A percentile compares a stretch with the other conserved stretches of the same genome.
Evolutionary conservation across 2,329 filamentous ascomycete genomes (phyloP).

Genomic region (Ophiostoma sp.): DNA sequence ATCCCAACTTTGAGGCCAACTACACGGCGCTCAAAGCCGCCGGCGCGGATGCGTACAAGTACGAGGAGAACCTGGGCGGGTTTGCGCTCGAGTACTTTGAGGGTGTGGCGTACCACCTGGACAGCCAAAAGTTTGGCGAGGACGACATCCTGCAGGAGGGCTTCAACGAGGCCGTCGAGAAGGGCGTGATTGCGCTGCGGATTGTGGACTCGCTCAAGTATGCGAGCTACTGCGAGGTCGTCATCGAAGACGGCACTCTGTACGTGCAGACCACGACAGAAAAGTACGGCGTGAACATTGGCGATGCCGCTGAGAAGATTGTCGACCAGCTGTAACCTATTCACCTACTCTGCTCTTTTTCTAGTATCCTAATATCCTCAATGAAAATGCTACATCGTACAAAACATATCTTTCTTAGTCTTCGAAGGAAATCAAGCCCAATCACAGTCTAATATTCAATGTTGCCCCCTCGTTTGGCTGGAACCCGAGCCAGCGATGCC

Average conservation of each 20-base stretch:
- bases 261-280: constrained; percentile 38
- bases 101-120: constrained; percentile 34
- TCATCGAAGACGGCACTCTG: constrained; percentile 46
- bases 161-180: constrained; percentile 44
- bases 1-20: constrained; percentile 44
- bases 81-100: constrained; percentile 41
- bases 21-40: constrained; percentile 40
- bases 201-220: constrained; percentile 44
- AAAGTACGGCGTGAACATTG: constrained; percentile 38
- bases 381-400: not conserved
- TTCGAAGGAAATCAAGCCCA: not conserved
- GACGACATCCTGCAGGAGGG: constrained; percentile 47
- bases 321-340: constrained; percentile 34
- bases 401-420: not conserved
- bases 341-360: not conserved
- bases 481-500: not conserved
- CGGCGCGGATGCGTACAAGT: constrained; percentile 37
- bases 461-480: not conserved
- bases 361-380: not conserved
- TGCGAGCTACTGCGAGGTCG: constrained; percentile 42
- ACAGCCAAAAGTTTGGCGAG: constrained; percentile 23
- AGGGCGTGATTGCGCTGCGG: constrained; percentile 41
- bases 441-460: not conserved
- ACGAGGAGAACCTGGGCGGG: constrained; percentile 42
- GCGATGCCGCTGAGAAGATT: constrained; percentile 35